phyloP scores from a whole-genome alignment of 257 asterid species.

The Lycium ferocissimum region DNA sequence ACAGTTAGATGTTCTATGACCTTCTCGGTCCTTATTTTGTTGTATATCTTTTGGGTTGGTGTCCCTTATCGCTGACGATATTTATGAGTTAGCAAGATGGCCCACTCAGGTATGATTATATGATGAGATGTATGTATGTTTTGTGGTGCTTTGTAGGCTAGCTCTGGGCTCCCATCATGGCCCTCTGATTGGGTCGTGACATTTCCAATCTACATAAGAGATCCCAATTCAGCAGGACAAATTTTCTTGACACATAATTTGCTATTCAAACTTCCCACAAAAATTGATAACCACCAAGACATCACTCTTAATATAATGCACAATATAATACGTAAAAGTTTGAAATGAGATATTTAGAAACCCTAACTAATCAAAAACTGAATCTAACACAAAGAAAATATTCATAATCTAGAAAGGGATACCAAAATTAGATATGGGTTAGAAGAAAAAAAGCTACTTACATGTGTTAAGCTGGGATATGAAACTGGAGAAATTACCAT shows the following conservation, averaged over 20 bases:
- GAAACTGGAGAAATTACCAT: conserved; percentile 87
- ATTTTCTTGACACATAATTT: background rate
- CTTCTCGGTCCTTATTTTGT: no score
- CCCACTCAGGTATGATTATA: no score
- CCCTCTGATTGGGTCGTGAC: no score
- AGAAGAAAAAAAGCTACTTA: conserved; percentile 45
- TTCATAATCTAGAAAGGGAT: background rate
- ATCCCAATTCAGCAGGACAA: background rate
- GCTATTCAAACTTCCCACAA: background rate
- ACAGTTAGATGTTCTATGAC: no score
- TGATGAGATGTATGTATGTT: no score
- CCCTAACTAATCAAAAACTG: background rate
- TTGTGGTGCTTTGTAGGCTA: no score
- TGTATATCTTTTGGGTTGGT: no score
- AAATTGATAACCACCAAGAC: background rate
- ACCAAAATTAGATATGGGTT: background rate
- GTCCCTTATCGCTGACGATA: no score
- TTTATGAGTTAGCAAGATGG: no score
- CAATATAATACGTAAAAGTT: background rate
- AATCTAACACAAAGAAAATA: background rate
- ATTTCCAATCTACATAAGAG: no score
- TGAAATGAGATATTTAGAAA: background rate
- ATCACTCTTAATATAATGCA: background rate
- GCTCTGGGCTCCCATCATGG: no score
- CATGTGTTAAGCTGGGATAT: conserved; percentile 94